Evolutionary conservation across 2,329 filamentous ascomycete species (phyloP).

Genomic region (Botrytis medusae): DNA sequence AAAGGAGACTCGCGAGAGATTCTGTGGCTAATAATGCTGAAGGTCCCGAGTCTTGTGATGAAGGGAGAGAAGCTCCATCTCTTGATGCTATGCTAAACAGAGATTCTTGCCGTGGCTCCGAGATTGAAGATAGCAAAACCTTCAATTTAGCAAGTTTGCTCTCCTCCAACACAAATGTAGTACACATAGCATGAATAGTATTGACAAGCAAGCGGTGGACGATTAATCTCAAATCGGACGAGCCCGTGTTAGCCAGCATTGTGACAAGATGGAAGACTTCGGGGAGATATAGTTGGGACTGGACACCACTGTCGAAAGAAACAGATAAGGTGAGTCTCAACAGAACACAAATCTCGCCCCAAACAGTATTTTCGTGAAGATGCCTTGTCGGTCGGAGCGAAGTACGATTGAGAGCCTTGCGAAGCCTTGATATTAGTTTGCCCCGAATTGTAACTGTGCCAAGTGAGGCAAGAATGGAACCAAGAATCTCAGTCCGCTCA

Average conservation of each 20-base stretch:
- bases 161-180: constrained; percentile 63
- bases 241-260: constrained; percentile 67
- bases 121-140: constrained; percentile 56
- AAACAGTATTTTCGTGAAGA: constrained; percentile 65
- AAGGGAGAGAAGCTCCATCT: constrained; percentile 56
- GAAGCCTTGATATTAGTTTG: constrained; percentile 62
- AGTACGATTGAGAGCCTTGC: constrained; percentile 66
- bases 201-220: constrained; percentile 66
- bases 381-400: constrained; percentile 65
- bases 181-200: constrained; percentile 66
- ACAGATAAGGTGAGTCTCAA: constrained; percentile 65
- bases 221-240: constrained; percentile 54
- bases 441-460: constrained; percentile 65
- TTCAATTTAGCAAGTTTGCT: constrained; percentile 47
- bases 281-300: constrained; percentile 66
- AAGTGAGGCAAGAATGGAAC: constrained; percentile 62
- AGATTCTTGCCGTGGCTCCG: constrained; percentile 59
- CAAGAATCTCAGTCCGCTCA: constrained; percentile 59
- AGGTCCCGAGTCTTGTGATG: constrained; percentile 51
- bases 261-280: constrained; percentile 71
- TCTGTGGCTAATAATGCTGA: constrained; percentile 51
- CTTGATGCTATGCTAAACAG: constrained; percentile 52
- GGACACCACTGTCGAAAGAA: constrained; percentile 66
- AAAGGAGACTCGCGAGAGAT: constrained; percentile 59
- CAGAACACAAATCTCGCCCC: constrained; percentile 67